Evolutionary conservation across 2,329 filamentous ascomycete genomes (phyloP).

Genomic region (Fonsecaea pugnacius): DNA sequence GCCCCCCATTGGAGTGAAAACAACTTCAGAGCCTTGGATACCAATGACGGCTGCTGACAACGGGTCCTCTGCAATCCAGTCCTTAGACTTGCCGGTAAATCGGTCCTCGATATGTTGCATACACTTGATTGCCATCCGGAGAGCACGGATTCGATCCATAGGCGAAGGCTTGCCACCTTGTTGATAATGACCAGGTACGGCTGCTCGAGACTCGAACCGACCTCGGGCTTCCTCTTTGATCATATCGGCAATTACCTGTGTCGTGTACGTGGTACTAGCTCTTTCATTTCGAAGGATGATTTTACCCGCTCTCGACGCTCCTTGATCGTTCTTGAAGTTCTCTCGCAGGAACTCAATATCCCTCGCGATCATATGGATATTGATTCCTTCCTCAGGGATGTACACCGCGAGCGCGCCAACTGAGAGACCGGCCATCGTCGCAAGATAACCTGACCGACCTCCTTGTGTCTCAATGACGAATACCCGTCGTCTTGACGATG

Average conservation of each 20-base stretch:
- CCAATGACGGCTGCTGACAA: constrained; percentile 82
- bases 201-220: constrained; percentile 88
- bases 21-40: constrained; percentile 84
- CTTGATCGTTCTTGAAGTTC: constrained; percentile 81
- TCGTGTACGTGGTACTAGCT: constrained; percentile 85
- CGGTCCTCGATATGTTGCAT: constrained; percentile 81
- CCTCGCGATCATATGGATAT: constrained; percentile 85
- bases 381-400: constrained; percentile 94
- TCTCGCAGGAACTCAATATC: constrained; percentile 89
- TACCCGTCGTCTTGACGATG: constrained; percentile 86
- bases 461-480: constrained; percentile 99
- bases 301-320: constrained; percentile 86
- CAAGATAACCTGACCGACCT: constrained; percentile 90
- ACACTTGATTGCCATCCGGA: constrained; percentile 90
- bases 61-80: constrained; percentile 73
- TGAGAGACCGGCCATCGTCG: constrained; percentile 85
- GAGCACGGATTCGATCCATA: constrained; percentile 93
- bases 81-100: constrained; percentile 68
- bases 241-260: constrained; percentile 91
- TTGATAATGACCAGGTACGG: constrained; percentile 91
- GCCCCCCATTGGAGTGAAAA: constrained; percentile 77
- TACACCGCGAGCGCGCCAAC: constrained; percentile 93
- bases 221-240: constrained; percentile 92
- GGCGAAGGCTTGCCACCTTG: constrained; percentile 90
- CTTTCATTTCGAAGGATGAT: constrained; percentile 97